These are phyloP conservation scores for Lunasporangiospora selenospora DNA, from an alignment of 192 early-diverging fungal genomes.

Conservation along the genomic window DNA sequence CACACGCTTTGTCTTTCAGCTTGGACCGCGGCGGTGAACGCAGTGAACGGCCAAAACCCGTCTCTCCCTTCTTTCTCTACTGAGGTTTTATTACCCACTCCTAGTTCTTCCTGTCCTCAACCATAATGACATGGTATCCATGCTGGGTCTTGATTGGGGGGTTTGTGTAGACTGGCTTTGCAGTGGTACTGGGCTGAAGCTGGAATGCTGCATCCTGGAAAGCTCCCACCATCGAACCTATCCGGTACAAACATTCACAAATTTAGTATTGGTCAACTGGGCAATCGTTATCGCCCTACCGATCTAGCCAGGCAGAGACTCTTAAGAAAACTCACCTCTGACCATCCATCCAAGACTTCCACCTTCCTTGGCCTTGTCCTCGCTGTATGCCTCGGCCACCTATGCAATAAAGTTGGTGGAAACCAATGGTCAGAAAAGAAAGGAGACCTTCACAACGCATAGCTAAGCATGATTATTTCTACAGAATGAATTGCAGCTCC, in stretches of 20 bases:
- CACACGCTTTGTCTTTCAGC: too few relatives aligned
- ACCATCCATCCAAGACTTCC: constrained; percentile 81
- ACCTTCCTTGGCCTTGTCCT: constrained; percentile 85
- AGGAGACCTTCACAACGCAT: neutral
- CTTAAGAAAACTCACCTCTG: constrained; percentile 55
- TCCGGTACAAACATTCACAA: neutral
- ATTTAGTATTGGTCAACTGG: too few relatives aligned
- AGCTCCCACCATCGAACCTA: constrained; percentile 63
- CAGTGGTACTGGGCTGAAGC: constrained; percentile 69
- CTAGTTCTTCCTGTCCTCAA: constrained; percentile 65
- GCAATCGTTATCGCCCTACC: neutral
- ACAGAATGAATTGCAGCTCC: constrained; percentile 58
- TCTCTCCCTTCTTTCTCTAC: too few relatives aligned
- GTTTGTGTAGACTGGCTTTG: constrained; percentile 72
- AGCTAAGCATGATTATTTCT: constrained; percentile 42
- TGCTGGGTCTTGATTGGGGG: constrained; percentile 75
- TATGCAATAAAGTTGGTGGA: constrained; percentile 13
- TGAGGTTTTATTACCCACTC: too few relatives aligned
- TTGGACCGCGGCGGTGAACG: too few relatives aligned
- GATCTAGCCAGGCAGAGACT: neutral
- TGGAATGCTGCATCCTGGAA: constrained; percentile 87
- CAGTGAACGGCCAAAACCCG: too few relatives aligned
- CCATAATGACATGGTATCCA: constrained; percentile 92
- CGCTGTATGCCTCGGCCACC: constrained; percentile 78
- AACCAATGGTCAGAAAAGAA: neutral